Percentiles rank a stretch among this genome's conserved stretches.
phyloP scores from a whole-genome alignment of 2,329 filamentous ascomycete species.

The Neocatenulostroma microsporum region DNA sequence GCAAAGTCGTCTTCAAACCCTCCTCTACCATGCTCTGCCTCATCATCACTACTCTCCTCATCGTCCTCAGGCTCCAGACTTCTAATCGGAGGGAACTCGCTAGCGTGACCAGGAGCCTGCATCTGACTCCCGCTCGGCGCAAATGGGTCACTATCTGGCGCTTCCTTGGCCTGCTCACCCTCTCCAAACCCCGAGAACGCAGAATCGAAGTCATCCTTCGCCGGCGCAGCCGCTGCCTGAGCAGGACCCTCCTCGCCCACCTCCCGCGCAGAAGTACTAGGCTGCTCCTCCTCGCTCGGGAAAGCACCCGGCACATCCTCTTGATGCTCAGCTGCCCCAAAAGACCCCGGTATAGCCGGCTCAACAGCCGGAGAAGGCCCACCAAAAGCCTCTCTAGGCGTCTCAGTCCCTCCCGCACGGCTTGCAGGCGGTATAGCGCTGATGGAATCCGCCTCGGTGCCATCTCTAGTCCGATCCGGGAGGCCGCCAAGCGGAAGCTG shows the following conservation, averaged over 20 bases:
- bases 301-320: conserved; percentile 43
- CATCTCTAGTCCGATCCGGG: conserved; percentile 33
- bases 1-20: conserved; percentile 95
- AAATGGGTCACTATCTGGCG: conserved; percentile 24
- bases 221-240: too few relatives aligned
- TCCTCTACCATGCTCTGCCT: conserved; percentile 19
- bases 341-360: not conserved
- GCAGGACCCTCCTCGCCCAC: conserved; percentile 32
- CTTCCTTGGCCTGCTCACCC: conserved; percentile 20
- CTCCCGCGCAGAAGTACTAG: conserved; percentile 20
- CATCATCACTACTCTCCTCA: conserved; percentile 64
- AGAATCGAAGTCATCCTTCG: conserved; percentile 76
- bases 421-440: conserved; percentile 26
- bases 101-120: conserved; percentile 25
- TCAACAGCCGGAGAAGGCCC: not conserved
- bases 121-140: conserved; percentile 41
- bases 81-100: conserved; percentile 88
- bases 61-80: conserved; percentile 75
- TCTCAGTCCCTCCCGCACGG: conserved; percentile 23
- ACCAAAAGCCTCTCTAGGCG: conserved; percentile 21
- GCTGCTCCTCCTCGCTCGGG: conserved; percentile 49
- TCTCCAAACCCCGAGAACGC: conserved; percentile 68
- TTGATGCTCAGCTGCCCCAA: too few relatives aligned
- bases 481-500: conserved; percentile 62
- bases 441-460: conserved; percentile 50